Base-by-base conservation (phyloP, 257 asterid species). In the Plantago elongata region DNA sequence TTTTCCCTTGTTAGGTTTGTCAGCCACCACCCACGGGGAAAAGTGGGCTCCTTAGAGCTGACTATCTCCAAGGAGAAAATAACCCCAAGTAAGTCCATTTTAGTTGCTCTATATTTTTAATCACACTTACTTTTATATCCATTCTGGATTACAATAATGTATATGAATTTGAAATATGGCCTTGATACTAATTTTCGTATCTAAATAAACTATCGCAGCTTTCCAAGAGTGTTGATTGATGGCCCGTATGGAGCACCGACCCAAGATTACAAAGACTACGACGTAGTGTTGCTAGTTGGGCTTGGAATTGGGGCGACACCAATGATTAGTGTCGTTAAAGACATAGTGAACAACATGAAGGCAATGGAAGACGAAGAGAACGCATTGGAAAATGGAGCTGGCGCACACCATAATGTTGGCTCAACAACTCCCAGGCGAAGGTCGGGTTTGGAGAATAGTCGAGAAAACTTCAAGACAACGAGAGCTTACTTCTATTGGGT, bases 241-340 rank as follows among this genome's bases (percentile, higher is more conserved):
- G 97, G 97, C 40, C 97, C 97, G 66, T 89, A 89, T 13, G 97
- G 95, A 57, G 97, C 97, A 67, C 94, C 97, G 40, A 89, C 97
- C 51, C 97, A 89, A 79, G 97, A 89, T 77, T 89, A 89, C 89
- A 86, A 89, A 77, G 80, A 89, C n/a, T 89, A 89, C 61, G 97
- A 89, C 0, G 94, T 89, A 0, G 97, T 89, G 11, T 60, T 89
- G 18, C 69, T 89, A 30, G 95, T 89, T 0, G 97, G 97, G 12
- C 81, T 89, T 6, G 95, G 97, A 9, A 89, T 86, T 9, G 97
- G 94, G 0, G 95, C 97, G 0, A 89, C 97, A 2, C 97, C 97
- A 7, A 89, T 89, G 97, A 89, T 89, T 58, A 89, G 97, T 62
- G 91, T 89, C 0, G 84, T 89, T 9, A 89, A 89, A 62, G 95